phyloP scores from a whole-genome alignment of 2,329 filamentous ascomycete species.

The Teratosphaeria viscida region DNA sequence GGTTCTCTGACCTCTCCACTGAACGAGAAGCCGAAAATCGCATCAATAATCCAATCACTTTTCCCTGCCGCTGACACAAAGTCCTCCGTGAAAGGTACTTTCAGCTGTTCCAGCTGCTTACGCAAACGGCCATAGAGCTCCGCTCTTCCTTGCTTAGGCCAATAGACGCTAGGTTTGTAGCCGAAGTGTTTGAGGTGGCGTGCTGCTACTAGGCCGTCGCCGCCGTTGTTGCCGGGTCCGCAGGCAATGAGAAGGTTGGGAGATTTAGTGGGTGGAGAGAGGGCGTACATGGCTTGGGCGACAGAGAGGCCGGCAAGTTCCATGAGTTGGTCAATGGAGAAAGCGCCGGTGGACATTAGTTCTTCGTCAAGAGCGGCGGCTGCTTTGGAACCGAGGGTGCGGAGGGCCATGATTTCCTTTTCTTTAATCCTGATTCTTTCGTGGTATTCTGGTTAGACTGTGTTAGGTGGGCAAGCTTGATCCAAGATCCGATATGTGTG shows the following conservation, averaged over 20 bases:
- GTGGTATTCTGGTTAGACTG: not conserved
- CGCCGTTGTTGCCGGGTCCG: conserved; percentile 70
- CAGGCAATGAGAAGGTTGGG: conserved; percentile 76
- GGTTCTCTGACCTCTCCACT: conserved; percentile 85
- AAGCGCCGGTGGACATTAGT: conserved; percentile 79
- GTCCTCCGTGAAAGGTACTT: conserved; percentile 74
- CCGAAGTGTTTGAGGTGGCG: conserved; percentile 87
- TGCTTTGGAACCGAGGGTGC: conserved; percentile 72
- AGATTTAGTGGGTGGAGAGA: conserved; percentile 66
- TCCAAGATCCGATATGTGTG: not conserved
- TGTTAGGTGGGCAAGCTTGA: not conserved
- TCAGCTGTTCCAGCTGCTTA: conserved; percentile 74
- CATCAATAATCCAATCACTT: conserved; percentile 77
- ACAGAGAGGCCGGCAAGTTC: conserved; percentile 88
- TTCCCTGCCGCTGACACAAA: conserved; percentile 56
- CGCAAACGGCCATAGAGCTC: conserved; percentile 81
- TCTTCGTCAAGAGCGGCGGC: conserved; percentile 85
- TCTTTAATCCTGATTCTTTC: not conserved
- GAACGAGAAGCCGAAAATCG: conserved; percentile 94
- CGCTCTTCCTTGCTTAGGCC: conserved; percentile 83
- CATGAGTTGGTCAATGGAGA: conserved; percentile 95
- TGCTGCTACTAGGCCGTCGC: conserved; percentile 88
- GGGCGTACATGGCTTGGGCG: conserved; percentile 77
- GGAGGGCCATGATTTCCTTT: conserved; percentile 13
- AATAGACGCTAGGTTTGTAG: conserved; percentile 81